Base-by-base conservation (phyloP, 352 stramenopile genomes). In the Phytophthora sojae region DNA sequence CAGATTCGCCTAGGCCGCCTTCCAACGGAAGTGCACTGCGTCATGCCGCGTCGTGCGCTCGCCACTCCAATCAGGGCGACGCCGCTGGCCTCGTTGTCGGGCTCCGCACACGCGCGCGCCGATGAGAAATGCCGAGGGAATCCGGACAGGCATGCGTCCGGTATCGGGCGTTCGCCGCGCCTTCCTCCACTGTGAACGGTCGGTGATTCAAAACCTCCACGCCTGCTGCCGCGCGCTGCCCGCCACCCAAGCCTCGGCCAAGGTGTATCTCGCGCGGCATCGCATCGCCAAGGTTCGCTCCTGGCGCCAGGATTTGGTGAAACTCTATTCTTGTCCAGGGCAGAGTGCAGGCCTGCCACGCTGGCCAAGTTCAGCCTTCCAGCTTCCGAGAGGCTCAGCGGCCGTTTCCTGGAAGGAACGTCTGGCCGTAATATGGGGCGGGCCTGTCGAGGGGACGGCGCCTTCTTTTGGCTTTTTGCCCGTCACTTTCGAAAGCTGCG, bases 401-500 rank as follows among this genome's bases (percentile, higher is more conserved):
- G 59, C 17, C 44, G 51, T 76, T 76, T 73, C 51, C 45, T 69
- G 35, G 69, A 69, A 70, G 64, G 67, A 76, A 69, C n/a, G 21
- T 25, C 30, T 47, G 30, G 29, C 52, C 25, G 23, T 26, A 51
- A 23, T 44, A 19, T 11, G 6, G 17, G 17, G 15, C 17, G 4
- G 14, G 64, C 64, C 59, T 67, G 53, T 77, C 50, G 23, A 21
- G 57, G 14, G 17, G 42, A 49, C 15, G 42, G 37, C 37, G 29
- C 6, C 39, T 21, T 23, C 29, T 42, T 54, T 44, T 39, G 42
- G 17, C n/a, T 59, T 26, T 53, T n/a, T 44, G 49, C 15, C 29
- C 21, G 21, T 63, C 61, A 74, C 49, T 77, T 75, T 68, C 25
- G 17, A 74, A 75, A 63, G 45, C 42, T 30, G 25, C 25, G 57